These are phyloP conservation scores for Fraxinus paxiana DNA, from an alignment of 305 asterid species.

Conservation along the genomic window DNA sequence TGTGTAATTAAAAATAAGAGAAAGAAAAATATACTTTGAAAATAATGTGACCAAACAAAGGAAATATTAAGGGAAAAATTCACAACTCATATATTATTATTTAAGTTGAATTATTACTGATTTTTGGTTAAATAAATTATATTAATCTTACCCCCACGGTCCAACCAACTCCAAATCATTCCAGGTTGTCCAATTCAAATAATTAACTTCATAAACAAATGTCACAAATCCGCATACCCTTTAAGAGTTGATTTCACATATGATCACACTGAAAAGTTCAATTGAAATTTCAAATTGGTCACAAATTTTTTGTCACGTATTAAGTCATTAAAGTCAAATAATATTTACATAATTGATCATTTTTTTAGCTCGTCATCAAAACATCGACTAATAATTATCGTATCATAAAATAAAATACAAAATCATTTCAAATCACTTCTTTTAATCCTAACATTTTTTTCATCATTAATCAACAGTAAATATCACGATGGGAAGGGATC, in stretches of 20 bases:
- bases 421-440: neutral
- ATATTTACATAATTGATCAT: neutral
- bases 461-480: neutral
- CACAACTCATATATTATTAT: no score
- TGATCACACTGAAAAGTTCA: neutral
- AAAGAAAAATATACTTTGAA: no score
- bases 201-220: neutral
- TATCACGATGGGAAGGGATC: neutral
- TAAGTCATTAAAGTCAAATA: neutral
- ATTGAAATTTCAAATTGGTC: neutral
- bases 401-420: no score
- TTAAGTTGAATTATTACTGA: no score
- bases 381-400: neutral
- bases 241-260: neutral
- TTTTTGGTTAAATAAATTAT: no score
- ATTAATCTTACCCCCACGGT: neutral
- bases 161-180: neutral
- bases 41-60: no score
- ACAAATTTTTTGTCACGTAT: neutral
- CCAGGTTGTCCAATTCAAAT: neutral
- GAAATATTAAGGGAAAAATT: no score
- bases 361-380: neutral
- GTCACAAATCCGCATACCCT: neutral
- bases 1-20: no score
- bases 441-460: neutral